Evolutionary conservation across 2,329 filamentous ascomycete genomes (phyloP), one percentile per base, ranked within the genome.

Genomic region (Zymoseptoria passerinii): DNA sequence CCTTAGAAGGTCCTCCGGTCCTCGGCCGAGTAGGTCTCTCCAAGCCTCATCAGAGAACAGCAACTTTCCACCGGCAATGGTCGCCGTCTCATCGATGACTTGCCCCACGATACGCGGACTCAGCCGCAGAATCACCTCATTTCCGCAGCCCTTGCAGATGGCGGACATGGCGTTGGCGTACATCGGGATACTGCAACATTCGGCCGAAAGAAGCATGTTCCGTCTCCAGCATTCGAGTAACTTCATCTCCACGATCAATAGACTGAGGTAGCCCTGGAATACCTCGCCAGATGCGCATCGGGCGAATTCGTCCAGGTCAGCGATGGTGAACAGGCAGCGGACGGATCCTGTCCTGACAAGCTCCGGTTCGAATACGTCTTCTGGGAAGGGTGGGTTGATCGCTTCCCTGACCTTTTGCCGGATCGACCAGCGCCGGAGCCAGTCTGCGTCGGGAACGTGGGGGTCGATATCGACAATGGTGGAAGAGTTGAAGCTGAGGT

Each of bases 401-500:
- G 77, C 76, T 58, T 82, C 78, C 60, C 75, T 78, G 67, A 76
- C 80, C 9, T 71, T 76, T 61, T 80, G 71, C 0, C 74, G 73
- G 16, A 73, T 71, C 0, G 80, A 77, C 68, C 79, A 80, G 8
- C 72, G 72, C 50, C 78, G 77, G 23, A 86, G 73, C 76, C 81
- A 83, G 18, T 75, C 68, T 1, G 80, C 79, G 60, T 85, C 83
- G 1, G 72, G 70, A 35, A 81, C 78, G 1, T 73, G 66, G 0
- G 83, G 83, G 61, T 86, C 76, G 28, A 85, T 73, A 58, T 85
- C 79, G 9, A 86, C 61, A 61, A 73, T 72, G 1, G 82, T 80
- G 16, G 77, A 78, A 29, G 72, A 67, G 16, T 70, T 73, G n/a
- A 77, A 60, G 16, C 73, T 68, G 8, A 72, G 63, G 57, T 71